A percentile compares a stretch with the other conserved stretches of the same genome.
phyloP scores from a whole-genome alignment of 495 filamentous ascomycete species.

The Xylaria flabelliformis region DNA sequence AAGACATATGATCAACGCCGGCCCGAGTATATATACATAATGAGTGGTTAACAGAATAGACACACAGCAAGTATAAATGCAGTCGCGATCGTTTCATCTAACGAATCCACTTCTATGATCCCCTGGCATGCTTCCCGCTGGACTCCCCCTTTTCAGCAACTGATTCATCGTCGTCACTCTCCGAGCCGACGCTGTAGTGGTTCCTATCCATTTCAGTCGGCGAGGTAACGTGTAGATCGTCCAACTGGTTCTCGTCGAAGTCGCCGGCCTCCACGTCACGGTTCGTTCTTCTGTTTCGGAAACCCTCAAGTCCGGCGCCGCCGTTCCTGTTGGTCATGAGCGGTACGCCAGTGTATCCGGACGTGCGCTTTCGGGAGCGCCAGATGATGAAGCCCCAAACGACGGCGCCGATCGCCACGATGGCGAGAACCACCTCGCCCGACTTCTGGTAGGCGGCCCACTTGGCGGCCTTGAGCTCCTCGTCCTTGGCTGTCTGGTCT shows the following conservation, averaged over 20 bases:
- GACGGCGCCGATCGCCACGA: conserved; percentile 79
- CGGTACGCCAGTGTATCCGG: conserved; percentile 61
- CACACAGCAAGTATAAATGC: neutral
- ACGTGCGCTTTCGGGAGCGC: conserved; percentile 68
- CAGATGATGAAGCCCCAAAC: conserved; percentile 89
- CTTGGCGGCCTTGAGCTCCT: conserved; percentile 81
- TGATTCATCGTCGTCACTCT: conserved; percentile 58
- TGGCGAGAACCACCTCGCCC: conserved; percentile 85
- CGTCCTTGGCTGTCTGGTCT: conserved; percentile 70
- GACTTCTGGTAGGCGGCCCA: conserved; percentile 93
- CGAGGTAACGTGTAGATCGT: conserved; percentile 68
- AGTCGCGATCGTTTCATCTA: neutral
- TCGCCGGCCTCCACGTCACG: conserved; percentile 80
- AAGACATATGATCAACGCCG: neutral
- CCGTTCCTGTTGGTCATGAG: conserved; percentile 32
- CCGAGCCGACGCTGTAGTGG: conserved; percentile 65
- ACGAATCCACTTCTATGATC: neutral
- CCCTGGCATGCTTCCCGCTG: conserved; percentile 16
- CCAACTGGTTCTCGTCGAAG: conserved; percentile 89
- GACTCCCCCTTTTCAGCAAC: conserved; percentile 34
- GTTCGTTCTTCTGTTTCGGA: conserved; percentile 55
- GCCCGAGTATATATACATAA: conserved; percentile 12
- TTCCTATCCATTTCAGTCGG: conserved; percentile 47
- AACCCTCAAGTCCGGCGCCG: conserved; percentile 51
- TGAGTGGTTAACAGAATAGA: neutral